Percentiles rank a stretch among this genome's conserved stretches.
Conservation (phyloP, 345 rosid genomes). For the Punica granatum region DNA sequence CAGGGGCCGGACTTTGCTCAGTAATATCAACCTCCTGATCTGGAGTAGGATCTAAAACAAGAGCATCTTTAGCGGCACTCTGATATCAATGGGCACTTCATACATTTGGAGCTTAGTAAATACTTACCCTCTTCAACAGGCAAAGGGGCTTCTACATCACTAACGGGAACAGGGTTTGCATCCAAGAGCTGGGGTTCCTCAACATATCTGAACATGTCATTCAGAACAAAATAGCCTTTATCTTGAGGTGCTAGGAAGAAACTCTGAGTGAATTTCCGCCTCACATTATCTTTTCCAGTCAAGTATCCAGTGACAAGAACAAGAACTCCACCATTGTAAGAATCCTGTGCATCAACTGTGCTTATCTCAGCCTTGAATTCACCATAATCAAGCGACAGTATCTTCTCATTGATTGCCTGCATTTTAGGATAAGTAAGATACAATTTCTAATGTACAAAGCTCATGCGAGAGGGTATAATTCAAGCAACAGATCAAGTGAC, state of each 20-base stretch:
- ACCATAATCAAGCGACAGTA: slow-evolving; percentile 50
- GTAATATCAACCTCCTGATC: not conserved
- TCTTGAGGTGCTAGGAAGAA: slow-evolving; percentile 97
- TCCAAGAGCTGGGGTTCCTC: slow-evolving; percentile 29
- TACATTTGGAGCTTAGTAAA: not conserved
- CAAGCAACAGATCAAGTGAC: not conserved
- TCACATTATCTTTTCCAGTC: slow-evolving; percentile 44
- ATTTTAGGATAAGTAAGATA: not conserved
- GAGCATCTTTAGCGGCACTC: not conserved
- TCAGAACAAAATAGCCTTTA: slow-evolving; percentile 86
- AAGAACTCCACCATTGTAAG: slow-evolving; percentile 54
- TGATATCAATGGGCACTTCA: not conserved
- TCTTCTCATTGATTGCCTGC: slow-evolving; percentile 85
- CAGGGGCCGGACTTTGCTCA: not conserved
- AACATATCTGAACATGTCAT: slow-evolving; percentile 73
- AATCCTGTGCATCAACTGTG: slow-evolving; percentile 77
- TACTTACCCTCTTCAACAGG: slow-evolving; percentile 31
- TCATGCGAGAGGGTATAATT: not conserved
- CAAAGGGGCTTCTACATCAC: slow-evolving; percentile 22
- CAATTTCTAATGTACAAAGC: too few species aligned
- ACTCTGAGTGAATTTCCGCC: slow-evolving; percentile 63
- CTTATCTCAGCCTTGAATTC: slow-evolving; percentile 49
- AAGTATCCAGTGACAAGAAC: slow-evolving; percentile 82
- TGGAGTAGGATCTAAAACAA: slow-evolving; percentile 2
- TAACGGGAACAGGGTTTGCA: slow-evolving; percentile 10